Conservation (phyloP, 352 stramenopile species). For the Sclerospora graminicola region DNA sequence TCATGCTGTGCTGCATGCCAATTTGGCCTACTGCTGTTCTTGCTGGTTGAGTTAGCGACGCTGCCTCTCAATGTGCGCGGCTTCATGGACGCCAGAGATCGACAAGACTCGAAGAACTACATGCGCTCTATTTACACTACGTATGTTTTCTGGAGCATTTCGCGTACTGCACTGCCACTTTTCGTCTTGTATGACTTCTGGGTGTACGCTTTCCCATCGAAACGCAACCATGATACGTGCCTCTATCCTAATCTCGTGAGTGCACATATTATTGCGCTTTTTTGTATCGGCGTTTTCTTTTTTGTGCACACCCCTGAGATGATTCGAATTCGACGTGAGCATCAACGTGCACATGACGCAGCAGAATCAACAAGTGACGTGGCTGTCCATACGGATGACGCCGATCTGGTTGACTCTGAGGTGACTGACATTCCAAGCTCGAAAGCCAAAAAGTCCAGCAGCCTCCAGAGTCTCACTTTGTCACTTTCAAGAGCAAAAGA, state of each 20-base stretch:
- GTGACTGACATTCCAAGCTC: constrained; percentile 11
- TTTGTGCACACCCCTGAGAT: constrained; percentile 76
- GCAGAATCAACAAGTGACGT: constrained; percentile 8
- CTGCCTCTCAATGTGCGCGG: constrained; percentile 64
- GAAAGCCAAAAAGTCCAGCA: constrained; percentile 20
- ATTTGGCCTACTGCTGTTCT: constrained; percentile 65
- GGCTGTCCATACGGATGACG: constrained; percentile 12
- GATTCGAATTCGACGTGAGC: constrained; percentile 23
- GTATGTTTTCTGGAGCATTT: constrained; percentile 67
- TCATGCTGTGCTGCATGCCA: constrained; percentile 68
- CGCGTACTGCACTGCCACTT: constrained; percentile 57
- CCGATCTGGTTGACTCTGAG: constrained; percentile 15
- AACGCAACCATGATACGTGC: constrained; percentile 65
- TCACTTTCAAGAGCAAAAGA: constrained; percentile 40
- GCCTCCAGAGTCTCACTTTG: constrained; percentile 29
- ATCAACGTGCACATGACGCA: constrained; percentile 11
- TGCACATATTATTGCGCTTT: constrained; percentile 69
- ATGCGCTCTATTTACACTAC: constrained; percentile 63
- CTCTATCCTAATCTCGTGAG: constrained; percentile 69
- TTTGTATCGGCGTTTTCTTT: constrained; percentile 75
- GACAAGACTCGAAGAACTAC: constrained; percentile 51
- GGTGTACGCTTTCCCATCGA: constrained; percentile 55
- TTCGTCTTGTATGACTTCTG: constrained; percentile 73
- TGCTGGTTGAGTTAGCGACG: constrained; percentile 73
- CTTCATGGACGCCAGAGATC: constrained; percentile 63